Evolutionary conservation across 2,329 filamentous ascomycete species (phyloP), one percentile per base, ranked within the genome.

Genomic region (Hypomyces rosellus): DNA sequence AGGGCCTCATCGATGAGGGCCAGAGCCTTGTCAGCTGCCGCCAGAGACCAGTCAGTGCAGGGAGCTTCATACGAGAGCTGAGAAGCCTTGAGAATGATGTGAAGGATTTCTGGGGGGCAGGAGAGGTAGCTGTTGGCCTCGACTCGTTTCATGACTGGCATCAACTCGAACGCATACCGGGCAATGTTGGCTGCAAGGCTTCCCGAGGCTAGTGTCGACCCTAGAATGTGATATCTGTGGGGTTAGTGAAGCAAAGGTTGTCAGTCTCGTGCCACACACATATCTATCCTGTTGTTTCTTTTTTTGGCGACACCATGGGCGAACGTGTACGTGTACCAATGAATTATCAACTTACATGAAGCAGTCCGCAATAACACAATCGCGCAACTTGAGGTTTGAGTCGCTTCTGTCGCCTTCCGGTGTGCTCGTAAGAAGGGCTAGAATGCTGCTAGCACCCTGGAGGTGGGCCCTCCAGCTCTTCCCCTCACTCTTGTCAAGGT

Each of bases 341-440:
- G 7, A 22, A 18, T 12, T 34, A n/a, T 4, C 8, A 16, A 65
- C 70, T 62, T 62, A 72, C 70, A 72, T 72, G 60, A 73, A 70
- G 51, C 71, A 75, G 55, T 77, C 73, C 15, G 74, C 73, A 39
- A 74, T 67, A 48, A 77, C 67, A 46, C 69, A 74, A 57, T 76
- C 74, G 39, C 69, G 68, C 48, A 72, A 55, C 59, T 67, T 62
- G 51, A 62, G 60, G 57, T 60, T 69, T 25, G 63, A 63, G 45
- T 61, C 57, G 43, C 59, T 62, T 44, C 44, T 45, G 40, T n/a
- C 22, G 33, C 38, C 18, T 40, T 30, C 43, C 16, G 44, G 48
- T n/a, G 20, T 42, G 36, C 36, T 38, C 36, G 36, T 63, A 5
- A 72, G 59, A 12, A 71, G 57, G 37, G 66, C 63, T 55, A 72